These are phyloP conservation scores for Russula lepida DNA, from an alignment of 768 basidiomycete species.

Conservation along the genomic window DNA sequence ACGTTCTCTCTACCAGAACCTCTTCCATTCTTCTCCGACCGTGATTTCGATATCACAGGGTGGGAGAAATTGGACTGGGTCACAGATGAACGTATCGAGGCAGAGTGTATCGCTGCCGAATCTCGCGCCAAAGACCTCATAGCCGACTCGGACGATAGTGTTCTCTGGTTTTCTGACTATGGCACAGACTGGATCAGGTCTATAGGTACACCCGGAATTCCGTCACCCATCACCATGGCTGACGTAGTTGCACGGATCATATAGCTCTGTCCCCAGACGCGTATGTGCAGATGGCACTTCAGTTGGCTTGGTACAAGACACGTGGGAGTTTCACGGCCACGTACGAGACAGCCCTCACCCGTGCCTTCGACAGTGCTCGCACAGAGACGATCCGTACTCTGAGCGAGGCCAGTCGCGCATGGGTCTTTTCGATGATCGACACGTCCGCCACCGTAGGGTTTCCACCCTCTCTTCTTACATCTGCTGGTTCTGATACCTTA, in stretches of 20 bases:
- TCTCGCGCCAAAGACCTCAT: constrained; percentile 49
- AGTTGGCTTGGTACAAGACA: constrained; percentile 82
- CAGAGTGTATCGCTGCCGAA: constrained; percentile 52
- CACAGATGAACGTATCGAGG: constrained; percentile 47
- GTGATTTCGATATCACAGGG: constrained; percentile 19
- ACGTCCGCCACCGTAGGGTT: constrained; percentile 39
- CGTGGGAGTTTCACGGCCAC: constrained; percentile 75
- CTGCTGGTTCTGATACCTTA: background rate
- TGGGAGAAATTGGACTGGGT: constrained; percentile 74
- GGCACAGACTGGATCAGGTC: constrained; percentile 84
- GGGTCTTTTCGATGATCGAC: constrained; percentile 70
- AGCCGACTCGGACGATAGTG: constrained; percentile 73
- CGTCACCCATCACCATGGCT: background rate
- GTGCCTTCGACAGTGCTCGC: constrained; percentile 77
- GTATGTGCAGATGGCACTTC: constrained; percentile 85
- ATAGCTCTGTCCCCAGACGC: constrained; percentile 67
- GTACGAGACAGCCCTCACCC: constrained; percentile 88
- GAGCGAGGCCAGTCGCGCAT: constrained; percentile 62
- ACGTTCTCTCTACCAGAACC: constrained; percentile 30
- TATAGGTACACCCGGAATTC: constrained; percentile 40
- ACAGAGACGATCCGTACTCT: constrained; percentile 84
- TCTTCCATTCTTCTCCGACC: constrained; percentile 14
- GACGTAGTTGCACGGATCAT: background rate
- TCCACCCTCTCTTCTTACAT: background rate
- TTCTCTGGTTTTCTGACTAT: constrained; percentile 75